Conservation (phyloP, 2,329 filamentous ascomycete species). For the Atkinsonella hypoxylon region DNA sequence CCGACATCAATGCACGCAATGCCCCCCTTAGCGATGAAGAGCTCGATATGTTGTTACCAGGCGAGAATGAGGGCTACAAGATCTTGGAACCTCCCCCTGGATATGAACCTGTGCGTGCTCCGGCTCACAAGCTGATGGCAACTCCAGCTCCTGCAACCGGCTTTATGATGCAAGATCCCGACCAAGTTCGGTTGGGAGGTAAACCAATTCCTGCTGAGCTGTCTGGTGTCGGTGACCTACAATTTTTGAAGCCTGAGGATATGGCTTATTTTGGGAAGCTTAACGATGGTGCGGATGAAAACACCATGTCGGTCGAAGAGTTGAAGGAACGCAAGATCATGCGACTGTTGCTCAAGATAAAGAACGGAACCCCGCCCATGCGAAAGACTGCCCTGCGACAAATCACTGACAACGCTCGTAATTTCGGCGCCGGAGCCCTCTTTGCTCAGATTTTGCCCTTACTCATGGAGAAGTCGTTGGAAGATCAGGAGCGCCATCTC, state of each 20-base stretch:
- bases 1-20: conserved; percentile 63
- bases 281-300: conserved; percentile 87
- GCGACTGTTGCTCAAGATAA: conserved; percentile 91
- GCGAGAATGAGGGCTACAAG: conserved; percentile 83
- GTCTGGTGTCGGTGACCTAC: conserved; percentile 85
- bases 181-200: conserved; percentile 68
- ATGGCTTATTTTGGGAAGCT: conserved; percentile 99
- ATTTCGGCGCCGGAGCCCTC: conserved; percentile 84
- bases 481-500: conserved; percentile 95
- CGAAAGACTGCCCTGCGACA: conserved; percentile 95
- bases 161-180: conserved; percentile 96
- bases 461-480: conserved; percentile 95
- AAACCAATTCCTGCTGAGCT: conserved; percentile 93
- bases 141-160: conserved; percentile 67
- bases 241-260: conserved; percentile 97
- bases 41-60: conserved; percentile 79
- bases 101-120: conserved; percentile 72
- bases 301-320: conserved; percentile 82
- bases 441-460: conserved; percentile 97
- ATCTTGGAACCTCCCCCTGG: conserved; percentile 82
- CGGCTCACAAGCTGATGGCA: conserved; percentile 61
- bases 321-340: conserved; percentile 98
- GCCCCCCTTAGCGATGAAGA: conserved; percentile 84
- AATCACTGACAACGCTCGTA: conserved; percentile 91
- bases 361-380: conserved; percentile 98